Percentiles rank a stretch among this genome's conserved stretches.
These are phyloP conservation scores for Colletotrichum lupini DNA, from an alignment of 2,329 filamentous ascomycete species.

Conservation along the genomic window DNA sequence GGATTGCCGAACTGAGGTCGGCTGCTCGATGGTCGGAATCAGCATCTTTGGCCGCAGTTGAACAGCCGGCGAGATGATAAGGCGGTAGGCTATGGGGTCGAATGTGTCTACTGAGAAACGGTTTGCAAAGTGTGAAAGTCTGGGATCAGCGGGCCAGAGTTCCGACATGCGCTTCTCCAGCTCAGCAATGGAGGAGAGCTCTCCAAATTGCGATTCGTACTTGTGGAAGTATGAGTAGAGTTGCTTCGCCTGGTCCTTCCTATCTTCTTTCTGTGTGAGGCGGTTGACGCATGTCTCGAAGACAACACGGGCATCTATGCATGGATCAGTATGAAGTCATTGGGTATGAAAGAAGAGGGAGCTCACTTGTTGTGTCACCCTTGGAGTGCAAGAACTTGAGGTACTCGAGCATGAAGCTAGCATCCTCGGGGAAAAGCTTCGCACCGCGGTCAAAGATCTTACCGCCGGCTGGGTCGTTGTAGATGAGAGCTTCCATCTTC, in stretches of 20 bases:
- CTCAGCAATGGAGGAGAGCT: slow-evolving; percentile 89
- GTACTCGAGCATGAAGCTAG: slow-evolving; percentile 93
- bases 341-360: not conserved
- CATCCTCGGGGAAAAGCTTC: slow-evolving; percentile 93
- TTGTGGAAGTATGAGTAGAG: slow-evolving; percentile 94
- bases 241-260: slow-evolving; percentile 79
- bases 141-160: slow-evolving; percentile 90
- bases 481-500: slow-evolving; percentile 93
- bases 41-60: slow-evolving; percentile 77
- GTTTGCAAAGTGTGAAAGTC: slow-evolving; percentile 78
- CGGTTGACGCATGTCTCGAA: slow-evolving; percentile 94
- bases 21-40: slow-evolving; percentile 66
- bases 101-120: slow-evolving; percentile 81
- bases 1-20: slow-evolving; percentile 56
- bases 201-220: slow-evolving; percentile 94
- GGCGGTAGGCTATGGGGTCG: slow-evolving; percentile 82
- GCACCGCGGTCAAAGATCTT: slow-evolving; percentile 97
- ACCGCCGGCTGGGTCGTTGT: slow-evolving; percentile 90
- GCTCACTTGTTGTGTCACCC: slow-evolving; percentile 91
- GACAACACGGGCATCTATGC: slow-evolving; percentile 86
- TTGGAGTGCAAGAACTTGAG: slow-evolving; percentile 93
- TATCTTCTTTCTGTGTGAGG: slow-evolving; percentile 81
- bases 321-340: slow-evolving; percentile 34
- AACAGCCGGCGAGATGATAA: slow-evolving; percentile 82
- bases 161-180: slow-evolving; percentile 93